phyloP scores from a whole-genome alignment of 257 asterid genomes.

The Nicotiana otophora region DNA sequence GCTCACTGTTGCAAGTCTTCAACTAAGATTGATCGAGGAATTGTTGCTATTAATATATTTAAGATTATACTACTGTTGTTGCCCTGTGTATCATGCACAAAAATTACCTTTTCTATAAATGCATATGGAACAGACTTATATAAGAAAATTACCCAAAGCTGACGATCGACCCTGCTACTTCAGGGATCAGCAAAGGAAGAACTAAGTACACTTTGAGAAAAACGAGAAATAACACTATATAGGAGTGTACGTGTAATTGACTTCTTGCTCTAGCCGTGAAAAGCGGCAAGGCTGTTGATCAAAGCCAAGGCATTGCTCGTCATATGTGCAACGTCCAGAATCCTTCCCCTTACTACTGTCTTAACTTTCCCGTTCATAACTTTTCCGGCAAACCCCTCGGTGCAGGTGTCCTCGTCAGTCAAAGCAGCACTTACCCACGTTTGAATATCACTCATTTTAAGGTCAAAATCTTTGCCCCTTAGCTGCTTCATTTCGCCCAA shows the following conservation, averaged over 20 bases:
- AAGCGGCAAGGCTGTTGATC: constrained; percentile 40
- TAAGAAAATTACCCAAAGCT: not conserved
- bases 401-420: constrained; percentile 71
- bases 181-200: not conserved
- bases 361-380: constrained; percentile 30
- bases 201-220: not conserved
- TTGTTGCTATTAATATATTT: not conserved
- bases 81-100: not conserved
- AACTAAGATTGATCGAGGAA: not conserved
- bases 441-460: constrained; percentile 40
- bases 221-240: not conserved
- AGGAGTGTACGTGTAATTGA: not conserved
- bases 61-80: not conserved
- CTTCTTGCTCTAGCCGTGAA: constrained; percentile 23
- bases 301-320: constrained; percentile 77
- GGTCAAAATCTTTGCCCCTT: constrained; percentile 28
- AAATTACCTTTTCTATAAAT: not conserved
- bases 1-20: no score
- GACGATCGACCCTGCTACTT: not conserved
- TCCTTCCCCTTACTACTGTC: constrained; percentile 30
- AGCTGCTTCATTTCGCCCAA: constrained; percentile 42
- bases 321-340: constrained; percentile 48
- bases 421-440: constrained; percentile 90
- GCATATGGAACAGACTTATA: not conserved
- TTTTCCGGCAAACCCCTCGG: constrained; percentile 57